A percentile compares a stretch with the other conserved stretches of the same genome.
Evolutionary conservation across 2,329 filamentous ascomycete species (phyloP).

Genomic region (Hymenotorrendiella dingleyae): DNA sequence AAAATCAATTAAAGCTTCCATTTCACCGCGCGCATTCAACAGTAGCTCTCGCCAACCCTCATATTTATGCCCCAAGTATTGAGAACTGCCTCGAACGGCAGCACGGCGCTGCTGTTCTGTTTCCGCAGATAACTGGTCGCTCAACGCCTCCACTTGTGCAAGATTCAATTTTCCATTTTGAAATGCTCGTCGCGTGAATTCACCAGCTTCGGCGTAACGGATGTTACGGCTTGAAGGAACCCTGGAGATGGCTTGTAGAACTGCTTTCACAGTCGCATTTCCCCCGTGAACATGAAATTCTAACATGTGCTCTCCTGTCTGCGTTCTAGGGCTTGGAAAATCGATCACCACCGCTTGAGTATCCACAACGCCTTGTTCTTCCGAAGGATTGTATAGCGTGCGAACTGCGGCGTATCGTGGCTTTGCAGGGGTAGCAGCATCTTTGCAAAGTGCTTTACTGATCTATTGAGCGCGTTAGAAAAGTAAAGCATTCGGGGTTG

Average conservation of each 20-base stretch:
- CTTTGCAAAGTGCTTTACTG: constrained; percentile 54
- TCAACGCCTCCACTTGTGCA: constrained; percentile 69
- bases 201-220: constrained; percentile 88
- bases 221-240: constrained; percentile 41
- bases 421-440: constrained; percentile 43
- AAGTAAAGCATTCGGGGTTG: constrained; percentile 3
- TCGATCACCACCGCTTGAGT: constrained; percentile 56
- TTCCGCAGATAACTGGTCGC: constrained; percentile 59
- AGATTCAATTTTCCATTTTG: constrained; percentile 79
- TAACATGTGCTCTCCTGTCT: constrained; percentile 87
- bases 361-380: constrained; percentile 44
- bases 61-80: constrained; percentile 66
- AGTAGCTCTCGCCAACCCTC: constrained; percentile 75
- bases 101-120: constrained; percentile 91
- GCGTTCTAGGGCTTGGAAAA: constrained; percentile 75
- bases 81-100: constrained; percentile 72
- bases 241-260: constrained; percentile 68
- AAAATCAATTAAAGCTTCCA: constrained; percentile 96
- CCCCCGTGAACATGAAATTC: constrained; percentile 96
- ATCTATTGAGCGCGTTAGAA: constrained; percentile 42
- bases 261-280: constrained; percentile 78
- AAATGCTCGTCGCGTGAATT: constrained; percentile 92
- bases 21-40: constrained; percentile 76
- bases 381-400: constrained; percentile 59
- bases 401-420: constrained; percentile 66